Percentiles rank a stretch among this genome's conserved stretches.
These are phyloP conservation scores for Fusarium sp. DNA, from an alignment of 2,329 filamentous ascomycete species.

Conservation along the genomic window DNA sequence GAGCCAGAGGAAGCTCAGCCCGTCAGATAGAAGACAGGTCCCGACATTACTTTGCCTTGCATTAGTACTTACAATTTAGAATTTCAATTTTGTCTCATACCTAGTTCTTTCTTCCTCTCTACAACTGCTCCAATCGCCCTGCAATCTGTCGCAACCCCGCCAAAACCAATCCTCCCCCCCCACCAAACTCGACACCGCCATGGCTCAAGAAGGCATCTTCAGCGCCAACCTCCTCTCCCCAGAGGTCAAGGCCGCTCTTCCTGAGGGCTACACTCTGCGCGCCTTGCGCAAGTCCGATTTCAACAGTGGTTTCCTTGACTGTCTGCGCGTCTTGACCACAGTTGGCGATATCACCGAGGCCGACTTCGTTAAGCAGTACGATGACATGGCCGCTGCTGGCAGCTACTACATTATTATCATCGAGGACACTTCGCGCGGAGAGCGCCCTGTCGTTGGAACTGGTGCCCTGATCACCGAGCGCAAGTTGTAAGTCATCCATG, in stretches of 20 bases:
- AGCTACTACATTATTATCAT: conserved; percentile 91
- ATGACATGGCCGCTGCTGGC: conserved; percentile 80
- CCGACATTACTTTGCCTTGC: not conserved
- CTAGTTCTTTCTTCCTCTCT: not conserved
- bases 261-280: conserved; percentile 84
- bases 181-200: conserved; percentile 43
- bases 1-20: conserved; percentile 18
- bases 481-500: conserved; percentile 78
- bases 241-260: conserved; percentile 76
- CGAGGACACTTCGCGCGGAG: conserved; percentile 71
- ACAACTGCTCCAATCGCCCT: conserved; percentile 19
- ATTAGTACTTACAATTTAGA: no score
- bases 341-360: conserved; percentile 86
- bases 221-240: conserved; percentile 80
- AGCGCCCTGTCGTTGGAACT: conserved; percentile 82
- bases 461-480: conserved; percentile 91
- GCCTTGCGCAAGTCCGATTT: conserved; percentile 84
- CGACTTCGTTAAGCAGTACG: conserved; percentile 82
- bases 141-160: conserved; percentile 17
- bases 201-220: conserved; percentile 74
- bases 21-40: conserved; percentile 1
- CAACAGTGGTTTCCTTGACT: conserved; percentile 86
- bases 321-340: conserved; percentile 89
- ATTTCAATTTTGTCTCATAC: not conserved
- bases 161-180: conserved; percentile 13